Evolutionary conservation across 2,329 filamentous ascomycete species (phyloP), one percentile per base, ranked within the genome.

Genomic region (Lasiodiplodia citricola): DNA sequence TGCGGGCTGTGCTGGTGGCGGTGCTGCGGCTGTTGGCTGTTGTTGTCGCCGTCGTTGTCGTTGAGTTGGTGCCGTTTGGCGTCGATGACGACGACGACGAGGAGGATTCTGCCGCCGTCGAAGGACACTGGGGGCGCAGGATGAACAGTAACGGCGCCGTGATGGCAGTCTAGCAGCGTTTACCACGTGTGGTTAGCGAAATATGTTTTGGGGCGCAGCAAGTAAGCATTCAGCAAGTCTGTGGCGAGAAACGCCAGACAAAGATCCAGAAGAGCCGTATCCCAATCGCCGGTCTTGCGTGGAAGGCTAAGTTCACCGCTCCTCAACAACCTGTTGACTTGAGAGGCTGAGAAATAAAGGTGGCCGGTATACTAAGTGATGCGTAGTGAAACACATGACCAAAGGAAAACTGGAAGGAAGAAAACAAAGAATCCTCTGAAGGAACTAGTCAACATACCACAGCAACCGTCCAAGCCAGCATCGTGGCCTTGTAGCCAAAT

Each of bases 61-160:
- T 47, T 21, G 44, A 25, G 51, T 31, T 54, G 25, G 16, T 54
- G 13, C 28, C 16, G 83, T 10, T 74, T 74, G 13, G 81, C 69
- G 38, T 80, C 76, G 31, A 80, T 71, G 21, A 71, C 21, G 57
- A 60, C 56, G 57, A 60, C 56, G 56, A 25, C 23, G 3, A 18
- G 11, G 44, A n/a, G 31, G 25, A 47, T 47, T 10, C 18, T 23
- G 44, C 8, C 13, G 58, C 23, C 23, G 23, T 25, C 76, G 4
- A 77, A 77, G 6, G 70, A 73, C 14, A 71, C 72, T 6, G 55
- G 28, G 74, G 74, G 10, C 73, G 70, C 28, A 74, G 67, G 18
- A 70, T 70, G 41, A 65, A 37, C 14, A 69, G 50, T 21, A 69
- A 14, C 10, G 63, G 63, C 23, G 63, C 50, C 11, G 63, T 50